A percentile compares a stretch with the other conserved stretches of the same genome.
These are phyloP conservation scores for Ophiostoma montium DNA, from an alignment of 2,329 filamentous ascomycete species.

Conservation along the genomic window DNA sequence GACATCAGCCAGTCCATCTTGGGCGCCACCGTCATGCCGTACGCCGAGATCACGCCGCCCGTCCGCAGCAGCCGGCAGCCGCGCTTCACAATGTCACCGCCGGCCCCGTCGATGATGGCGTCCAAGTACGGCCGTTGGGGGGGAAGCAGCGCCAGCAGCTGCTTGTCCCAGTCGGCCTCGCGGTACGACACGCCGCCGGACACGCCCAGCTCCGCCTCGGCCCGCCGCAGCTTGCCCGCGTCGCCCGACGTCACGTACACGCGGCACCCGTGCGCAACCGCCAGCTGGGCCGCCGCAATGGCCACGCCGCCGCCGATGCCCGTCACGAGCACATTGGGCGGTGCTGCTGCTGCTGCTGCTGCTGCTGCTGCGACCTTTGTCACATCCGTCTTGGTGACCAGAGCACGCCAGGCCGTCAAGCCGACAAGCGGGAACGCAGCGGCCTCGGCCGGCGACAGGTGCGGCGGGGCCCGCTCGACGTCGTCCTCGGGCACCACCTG, in stretches of 20 bases:
- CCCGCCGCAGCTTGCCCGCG: conserved; percentile 59
- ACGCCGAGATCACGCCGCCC: conserved; percentile 72
- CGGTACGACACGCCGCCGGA: conserved; percentile 73
- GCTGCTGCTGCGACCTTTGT: not conserved
- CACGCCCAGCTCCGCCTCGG: conserved; percentile 55
- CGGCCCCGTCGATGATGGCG: conserved; percentile 80
- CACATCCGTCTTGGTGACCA: conserved; percentile 53
- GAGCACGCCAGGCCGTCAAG: conserved; percentile 74
- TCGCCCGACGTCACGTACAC: conserved; percentile 73
- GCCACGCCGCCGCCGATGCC: conserved; percentile 91
- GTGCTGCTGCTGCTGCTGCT: conserved; percentile 18
- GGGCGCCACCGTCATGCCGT: conserved; percentile 81
- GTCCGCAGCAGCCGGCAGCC: conserved; percentile 55
- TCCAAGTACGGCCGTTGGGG: conserved; percentile 57
- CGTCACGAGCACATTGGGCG: conserved; percentile 69
- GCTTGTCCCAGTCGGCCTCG: conserved; percentile 66
- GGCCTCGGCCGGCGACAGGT: conserved; percentile 59
- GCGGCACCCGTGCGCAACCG: conserved; percentile 55
- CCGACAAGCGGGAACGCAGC: conserved; percentile 78
- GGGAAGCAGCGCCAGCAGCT: conserved; percentile 49
- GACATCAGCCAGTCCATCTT: conserved; percentile 79
- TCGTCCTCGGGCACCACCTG: conserved; percentile 55
- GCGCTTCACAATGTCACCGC: conserved; percentile 66
- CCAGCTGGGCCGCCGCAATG: conserved; percentile 68
- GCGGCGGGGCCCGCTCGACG: conserved; percentile 59